Percentiles rank a stretch among this genome's conserved stretches.
phyloP scores from a whole-genome alignment of 352 stramenopile genomes.

The Discostella stelligera region DNA sequence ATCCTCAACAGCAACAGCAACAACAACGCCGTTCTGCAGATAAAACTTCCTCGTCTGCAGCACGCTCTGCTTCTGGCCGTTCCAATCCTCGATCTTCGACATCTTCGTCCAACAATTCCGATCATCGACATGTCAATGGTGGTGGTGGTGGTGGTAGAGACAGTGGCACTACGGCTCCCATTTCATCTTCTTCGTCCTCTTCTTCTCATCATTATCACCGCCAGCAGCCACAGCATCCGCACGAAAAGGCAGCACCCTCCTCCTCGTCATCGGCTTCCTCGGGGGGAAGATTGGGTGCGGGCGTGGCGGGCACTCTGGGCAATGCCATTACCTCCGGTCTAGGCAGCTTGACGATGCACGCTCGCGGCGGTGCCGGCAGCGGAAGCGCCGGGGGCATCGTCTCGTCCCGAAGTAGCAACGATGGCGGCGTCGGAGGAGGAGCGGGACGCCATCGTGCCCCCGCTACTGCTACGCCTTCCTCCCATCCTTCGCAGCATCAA shows the following conservation, averaged over 20 bases:
- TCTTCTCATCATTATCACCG: not conserved
- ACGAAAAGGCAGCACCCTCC: not conserved
- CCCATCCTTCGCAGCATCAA: not conserved
- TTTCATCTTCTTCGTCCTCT: not conserved
- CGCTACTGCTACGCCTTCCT: not conserved
- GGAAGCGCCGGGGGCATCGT: not conserved
- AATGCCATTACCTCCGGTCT: not conserved
- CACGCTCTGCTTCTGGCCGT: not conserved
- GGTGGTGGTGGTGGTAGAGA: no score
- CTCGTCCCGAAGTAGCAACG: not conserved
- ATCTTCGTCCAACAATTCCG: not conserved
- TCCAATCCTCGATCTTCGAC: not conserved
- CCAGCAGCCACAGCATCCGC: not conserved
- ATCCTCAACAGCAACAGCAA: not conserved
- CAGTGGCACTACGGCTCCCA: no score
- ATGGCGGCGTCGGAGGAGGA: not conserved
- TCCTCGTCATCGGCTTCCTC: not conserved
- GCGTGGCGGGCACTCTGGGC: not conserved
- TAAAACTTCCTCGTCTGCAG: not conserved
- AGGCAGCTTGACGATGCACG: not conserved
- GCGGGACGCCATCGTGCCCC: not conserved
- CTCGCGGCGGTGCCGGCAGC: not conserved
- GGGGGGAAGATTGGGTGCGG: not conserved
- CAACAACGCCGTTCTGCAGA: not conserved
- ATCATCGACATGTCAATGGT: not conserved